Evolutionary conservation across 495 filamentous ascomycete species (phyloP).

Genomic region (Talaromyces wortmannii): DNA sequence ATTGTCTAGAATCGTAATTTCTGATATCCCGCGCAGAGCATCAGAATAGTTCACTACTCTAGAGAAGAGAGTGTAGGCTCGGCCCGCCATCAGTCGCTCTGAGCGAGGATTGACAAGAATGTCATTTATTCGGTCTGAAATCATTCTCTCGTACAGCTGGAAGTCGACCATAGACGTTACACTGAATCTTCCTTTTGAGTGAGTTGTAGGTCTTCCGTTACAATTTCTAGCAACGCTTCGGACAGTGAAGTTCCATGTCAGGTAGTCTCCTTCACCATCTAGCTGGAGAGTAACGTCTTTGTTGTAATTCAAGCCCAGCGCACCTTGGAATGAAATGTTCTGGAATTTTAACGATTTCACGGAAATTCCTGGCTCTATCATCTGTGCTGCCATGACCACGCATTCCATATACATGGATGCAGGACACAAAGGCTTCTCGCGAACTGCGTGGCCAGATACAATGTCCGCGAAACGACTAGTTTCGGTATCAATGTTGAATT

Average conservation of each 20-base stretch:
- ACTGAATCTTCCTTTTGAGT: neutral
- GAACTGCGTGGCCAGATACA: neutral
- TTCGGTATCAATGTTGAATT: neutral
- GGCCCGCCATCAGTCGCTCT: slow-evolving; percentile 7
- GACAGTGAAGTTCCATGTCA: slow-evolving; percentile 2
- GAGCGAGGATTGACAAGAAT: slow-evolving; percentile 1
- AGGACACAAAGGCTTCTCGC: slow-evolving; percentile 17
- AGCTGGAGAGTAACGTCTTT: slow-evolving; percentile 8
- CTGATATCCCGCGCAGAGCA: slow-evolving; percentile 12
- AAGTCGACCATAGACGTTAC: neutral
- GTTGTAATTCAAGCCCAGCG: slow-evolving; percentile 10
- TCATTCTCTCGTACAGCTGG: slow-evolving; percentile 2
- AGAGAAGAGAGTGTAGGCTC: slow-evolving; percentile 18
- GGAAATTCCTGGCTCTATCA: slow-evolving; percentile 1
- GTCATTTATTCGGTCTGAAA: neutral
- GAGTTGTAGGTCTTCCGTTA: neutral
- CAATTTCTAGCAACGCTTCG: neutral
- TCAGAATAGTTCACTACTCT: slow-evolving; percentile 18
- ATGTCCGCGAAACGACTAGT: neutral
- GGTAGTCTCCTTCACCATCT: slow-evolving; percentile 4
- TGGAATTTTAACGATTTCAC: slow-evolving; percentile 8
- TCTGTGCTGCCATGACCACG: slow-evolving; percentile 14
- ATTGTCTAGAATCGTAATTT: slow-evolving; percentile 12
- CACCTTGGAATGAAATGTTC: slow-evolving; percentile 10
- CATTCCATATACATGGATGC: slow-evolving; percentile 31